Evolutionary conservation across 441 rosid genomes (phyloP), one percentile per base, ranked within the genome.

Genomic region (Caryocar brasiliense): DNA sequence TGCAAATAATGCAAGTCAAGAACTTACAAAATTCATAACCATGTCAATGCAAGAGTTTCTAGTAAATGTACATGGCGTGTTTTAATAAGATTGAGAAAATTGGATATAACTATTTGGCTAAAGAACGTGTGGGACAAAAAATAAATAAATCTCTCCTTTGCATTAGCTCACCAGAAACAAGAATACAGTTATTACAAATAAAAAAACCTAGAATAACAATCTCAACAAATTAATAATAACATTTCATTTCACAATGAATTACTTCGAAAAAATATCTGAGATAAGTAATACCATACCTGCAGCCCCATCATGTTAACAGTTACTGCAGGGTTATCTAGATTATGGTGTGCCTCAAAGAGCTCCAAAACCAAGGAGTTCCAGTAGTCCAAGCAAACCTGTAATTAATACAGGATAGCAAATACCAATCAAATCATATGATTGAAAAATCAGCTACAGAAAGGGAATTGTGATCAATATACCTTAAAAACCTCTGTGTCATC

Each of bases 401-500:
- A 64, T 75, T 28, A 37, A 45, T 20, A 60, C 14, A 35, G 63
- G n/a, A 13, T 28, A 24, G 39, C 2, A 27, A 52, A 7, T 27
- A 64, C 0, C 4, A 18, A 7, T 48, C 47, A 32, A 10, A 7
- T 4, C 20, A 53, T 34, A 29, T 8, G 41, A 17, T 18, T 37
- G 7, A 6, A 20, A 29, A 40, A n/a, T n/a, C n/a, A n/a, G n/a
- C n/a, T n/a, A n/a, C n/a, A n/a, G n/a, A n/a, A n/a, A n/a, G 35
- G 41, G 6, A 24, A 41, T 13, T 28, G 14, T 22, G 12, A 30
- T 11, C 6, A 24, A 2, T 33, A 40, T 55, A 93, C 99, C 99
- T 94, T 94, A 58, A 94, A 94, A 55, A 94, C 99, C 65, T 94
- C 98, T 3, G 98, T 94, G 75, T 94, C 99, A 72, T 94, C 98